These are phyloP conservation scores for Gnaphalium uliginosum DNA, from an alignment of 129 eudicot genomes.

Conservation along the genomic window DNA sequence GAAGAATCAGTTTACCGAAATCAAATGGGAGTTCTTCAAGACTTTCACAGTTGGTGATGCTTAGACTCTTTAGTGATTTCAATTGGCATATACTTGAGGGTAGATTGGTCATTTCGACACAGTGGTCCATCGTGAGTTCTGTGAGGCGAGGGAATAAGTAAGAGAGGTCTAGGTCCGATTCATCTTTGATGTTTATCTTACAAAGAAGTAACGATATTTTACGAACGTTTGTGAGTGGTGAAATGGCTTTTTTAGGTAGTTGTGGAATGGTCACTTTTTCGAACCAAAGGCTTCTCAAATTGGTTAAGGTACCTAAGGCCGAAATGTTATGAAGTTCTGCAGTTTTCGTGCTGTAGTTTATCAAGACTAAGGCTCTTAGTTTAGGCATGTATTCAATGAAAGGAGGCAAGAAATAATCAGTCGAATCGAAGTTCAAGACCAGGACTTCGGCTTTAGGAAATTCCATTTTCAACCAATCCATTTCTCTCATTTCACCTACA, in stretches of 20 bases:
- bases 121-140: constrained; percentile 87
- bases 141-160: constrained; percentile 67
- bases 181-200: constrained; percentile 43
- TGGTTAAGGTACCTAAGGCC: constrained; percentile 47
- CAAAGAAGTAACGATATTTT: constrained; percentile 75
- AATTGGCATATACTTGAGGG: constrained; percentile 61
- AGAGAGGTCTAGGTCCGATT: constrained; percentile 50
- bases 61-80: constrained; percentile 52
- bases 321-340: constrained; percentile 59
- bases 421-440: constrained; percentile 64
- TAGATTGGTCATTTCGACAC: constrained; percentile 54
- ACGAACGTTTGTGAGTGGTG: constrained; percentile 53
- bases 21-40: constrained; percentile 64
- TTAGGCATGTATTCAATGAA: constrained; percentile 80
- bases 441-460: constrained; percentile 95
- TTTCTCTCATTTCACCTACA: constrained; percentile 85
- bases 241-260: constrained; percentile 46
- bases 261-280: constrained; percentile 69
- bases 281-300: constrained; percentile 82
- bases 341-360: constrained; percentile 60
- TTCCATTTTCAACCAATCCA: constrained; percentile 72
- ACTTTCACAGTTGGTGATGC: constrained; percentile 84
- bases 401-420: constrained; percentile 66
- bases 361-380: constrained; percentile 68
- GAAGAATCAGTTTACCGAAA: constrained; percentile 46